Evolutionary conservation across 345 rosid genomes (phyloP).

Genomic region (Melaleuca quinquenervia): DNA sequence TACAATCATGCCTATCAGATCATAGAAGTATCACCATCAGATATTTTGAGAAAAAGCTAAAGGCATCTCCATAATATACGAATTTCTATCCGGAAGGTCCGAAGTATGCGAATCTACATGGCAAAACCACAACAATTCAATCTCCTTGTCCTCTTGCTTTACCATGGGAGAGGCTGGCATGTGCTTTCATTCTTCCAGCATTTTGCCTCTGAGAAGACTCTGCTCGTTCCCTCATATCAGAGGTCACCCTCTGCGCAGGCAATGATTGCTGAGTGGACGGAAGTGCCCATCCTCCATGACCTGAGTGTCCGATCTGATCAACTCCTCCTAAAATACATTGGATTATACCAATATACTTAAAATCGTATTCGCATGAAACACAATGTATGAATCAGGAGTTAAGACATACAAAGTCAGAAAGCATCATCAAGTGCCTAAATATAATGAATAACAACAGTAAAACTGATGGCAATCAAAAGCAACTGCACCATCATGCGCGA

Average conservation of each 20-base stretch:
- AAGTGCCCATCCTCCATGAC: not conserved
- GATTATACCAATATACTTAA: not conserved
- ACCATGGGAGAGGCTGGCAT: not conserved
- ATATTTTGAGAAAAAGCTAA: not conserved
- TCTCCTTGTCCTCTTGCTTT: not conserved
- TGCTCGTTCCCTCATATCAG: not conserved
- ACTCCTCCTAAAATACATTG: not conserved
- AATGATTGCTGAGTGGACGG: not conserved
- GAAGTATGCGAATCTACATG: not conserved
- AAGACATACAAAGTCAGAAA: not conserved
- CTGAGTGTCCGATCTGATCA: not conserved
- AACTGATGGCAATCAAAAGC: not conserved
- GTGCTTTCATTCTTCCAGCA: not conserved
- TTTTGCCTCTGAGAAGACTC: not conserved
- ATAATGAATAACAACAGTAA: not conserved
- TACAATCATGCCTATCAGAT: not conserved
- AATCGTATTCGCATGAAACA: not conserved
- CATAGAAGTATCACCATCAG: not conserved
- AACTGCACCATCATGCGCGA: not conserved
- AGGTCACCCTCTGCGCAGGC: not conserved
- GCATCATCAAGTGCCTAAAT: not conserved
- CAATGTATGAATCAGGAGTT: not conserved
- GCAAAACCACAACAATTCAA: not conserved
- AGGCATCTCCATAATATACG: not conserved
- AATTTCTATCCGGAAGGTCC: not conserved